phyloP scores from a whole-genome alignment of 2,329 filamentous ascomycete genomes.

The Ophiognomonia clavigignenti-juglandacearum region DNA sequence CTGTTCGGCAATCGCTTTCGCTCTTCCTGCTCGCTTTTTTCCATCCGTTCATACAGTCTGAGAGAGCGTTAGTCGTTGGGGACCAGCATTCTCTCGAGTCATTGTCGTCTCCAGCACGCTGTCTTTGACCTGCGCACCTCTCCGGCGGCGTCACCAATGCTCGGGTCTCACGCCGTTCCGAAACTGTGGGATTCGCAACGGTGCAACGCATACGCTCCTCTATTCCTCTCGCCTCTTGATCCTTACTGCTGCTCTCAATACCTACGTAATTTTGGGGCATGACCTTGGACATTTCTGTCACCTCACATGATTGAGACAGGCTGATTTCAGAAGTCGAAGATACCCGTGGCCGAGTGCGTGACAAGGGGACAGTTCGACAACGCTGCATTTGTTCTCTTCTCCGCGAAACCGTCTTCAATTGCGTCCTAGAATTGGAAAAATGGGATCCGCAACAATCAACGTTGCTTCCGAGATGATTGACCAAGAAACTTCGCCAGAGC shows the following conservation, averaged over 20 bases:
- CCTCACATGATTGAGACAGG: constrained; percentile 7
- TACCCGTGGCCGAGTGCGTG: not conserved
- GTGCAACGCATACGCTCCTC: no score
- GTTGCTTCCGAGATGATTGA: constrained; percentile 6
- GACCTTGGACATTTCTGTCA: no score
- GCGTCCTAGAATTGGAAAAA: not conserved
- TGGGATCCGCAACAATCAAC: not conserved
- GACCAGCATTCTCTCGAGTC: no score
- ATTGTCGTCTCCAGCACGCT: no score
- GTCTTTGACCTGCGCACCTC: not conserved
- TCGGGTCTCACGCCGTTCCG: no score
- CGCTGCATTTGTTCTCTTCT: not conserved
- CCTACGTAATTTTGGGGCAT: no score
- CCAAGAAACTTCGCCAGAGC: constrained; percentile 8
- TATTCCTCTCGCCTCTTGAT: no score
- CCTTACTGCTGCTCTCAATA: no score
- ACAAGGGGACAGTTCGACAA: not conserved
- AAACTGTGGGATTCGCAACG: no score
- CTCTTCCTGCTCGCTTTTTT: not conserved
- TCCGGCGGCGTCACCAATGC: no score
- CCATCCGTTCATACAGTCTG: not conserved
- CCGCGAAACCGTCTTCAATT: not conserved
- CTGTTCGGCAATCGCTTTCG: no score
- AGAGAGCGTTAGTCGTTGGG: not conserved
- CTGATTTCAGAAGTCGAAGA: not conserved